phyloP scores from a whole-genome alignment of 108 stramenopile species.

The Parmales sp. region DNA sequence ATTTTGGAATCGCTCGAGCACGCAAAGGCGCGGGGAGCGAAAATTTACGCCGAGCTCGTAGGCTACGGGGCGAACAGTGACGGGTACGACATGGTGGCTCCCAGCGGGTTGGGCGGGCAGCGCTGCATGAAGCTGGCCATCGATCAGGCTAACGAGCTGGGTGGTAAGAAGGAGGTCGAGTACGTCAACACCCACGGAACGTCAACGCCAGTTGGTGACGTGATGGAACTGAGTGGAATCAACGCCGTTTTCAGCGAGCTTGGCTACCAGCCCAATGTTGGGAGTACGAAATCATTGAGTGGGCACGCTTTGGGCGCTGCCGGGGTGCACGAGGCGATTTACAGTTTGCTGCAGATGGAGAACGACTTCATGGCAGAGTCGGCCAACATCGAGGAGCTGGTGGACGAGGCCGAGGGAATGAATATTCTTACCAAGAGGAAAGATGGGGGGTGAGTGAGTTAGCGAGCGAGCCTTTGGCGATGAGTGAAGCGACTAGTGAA shows the following conservation, averaged over 20 bases:
- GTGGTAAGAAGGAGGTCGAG: conserved; percentile 61
- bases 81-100: conserved; percentile 97
- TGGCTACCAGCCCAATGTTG: conserved; percentile 83
- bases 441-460: too few species aligned
- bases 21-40: conserved; percentile 90
- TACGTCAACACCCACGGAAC: conserved; percentile 99
- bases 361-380: conserved; percentile 89
- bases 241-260: conserved; percentile 65
- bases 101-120: conserved; percentile 87
- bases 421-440: conserved; percentile 73
- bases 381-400: conserved; percentile 75
- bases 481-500: too few species aligned
- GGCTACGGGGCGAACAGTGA: conserved; percentile 97
- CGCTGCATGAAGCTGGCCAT: conserved; percentile 88
- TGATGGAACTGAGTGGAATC: conserved; percentile 84
- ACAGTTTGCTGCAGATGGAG: conserved; percentile 88
- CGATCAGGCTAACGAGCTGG: conserved; percentile 51
- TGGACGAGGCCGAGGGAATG: conserved; percentile 87
- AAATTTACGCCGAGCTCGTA: conserved; percentile 86
- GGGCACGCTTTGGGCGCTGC: conserved; percentile 98
- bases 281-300: conserved; percentile 87
- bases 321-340: conserved; percentile 92
- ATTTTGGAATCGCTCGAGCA: conserved; percentile 93
- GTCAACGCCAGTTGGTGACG: conserved; percentile 93
- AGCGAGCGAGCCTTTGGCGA: too few species aligned